phyloP scores from a whole-genome alignment of 164 flowering plant genomes.

The Tetrastigma voinierianum region DNA sequence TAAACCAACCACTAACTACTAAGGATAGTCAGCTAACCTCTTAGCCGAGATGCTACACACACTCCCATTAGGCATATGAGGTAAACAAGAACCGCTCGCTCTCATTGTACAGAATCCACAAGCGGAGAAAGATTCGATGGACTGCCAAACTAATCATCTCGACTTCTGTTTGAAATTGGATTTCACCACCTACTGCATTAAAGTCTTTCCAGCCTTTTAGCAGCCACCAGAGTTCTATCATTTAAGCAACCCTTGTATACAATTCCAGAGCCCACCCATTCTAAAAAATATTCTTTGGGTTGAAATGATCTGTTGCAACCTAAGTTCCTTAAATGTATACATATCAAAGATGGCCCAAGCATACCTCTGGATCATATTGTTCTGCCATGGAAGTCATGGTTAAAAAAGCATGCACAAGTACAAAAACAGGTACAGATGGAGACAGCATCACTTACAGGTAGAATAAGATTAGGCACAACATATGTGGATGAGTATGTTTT shows the following conservation, averaged over 20 bases:
- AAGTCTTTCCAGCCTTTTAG: conserved; percentile 73
- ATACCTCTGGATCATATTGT: conserved; percentile 73
- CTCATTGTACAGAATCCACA: conserved; percentile 75
- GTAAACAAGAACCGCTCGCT: conserved; percentile 76
- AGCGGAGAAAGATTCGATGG: conserved; percentile 82
- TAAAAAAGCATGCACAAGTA: neutral
- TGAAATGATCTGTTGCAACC: conserved; percentile 78
- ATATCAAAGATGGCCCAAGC: conserved; percentile 75
- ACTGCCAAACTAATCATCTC: conserved; percentile 80
- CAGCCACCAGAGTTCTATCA: conserved; percentile 72
- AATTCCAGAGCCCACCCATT: conserved; percentile 81
- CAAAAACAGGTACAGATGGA: no score
- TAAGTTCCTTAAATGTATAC: conserved; percentile 76
- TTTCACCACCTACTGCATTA: conserved; percentile 70
- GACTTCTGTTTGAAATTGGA: conserved; percentile 88
- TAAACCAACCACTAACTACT: no score
- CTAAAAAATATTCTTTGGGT: conserved; percentile 66
- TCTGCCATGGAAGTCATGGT: conserved; percentile 35
- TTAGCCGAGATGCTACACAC: conserved; percentile 76
- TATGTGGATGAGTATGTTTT: no score
- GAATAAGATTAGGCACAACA: no score
- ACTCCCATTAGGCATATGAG: conserved; percentile 88
- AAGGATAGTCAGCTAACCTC: conserved; percentile 35
- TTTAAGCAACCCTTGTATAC: conserved; percentile 76
- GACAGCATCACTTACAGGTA: no score